Conservation (phyloP, 305 asterid genomes). For the Fraxinus ornus region DNA sequence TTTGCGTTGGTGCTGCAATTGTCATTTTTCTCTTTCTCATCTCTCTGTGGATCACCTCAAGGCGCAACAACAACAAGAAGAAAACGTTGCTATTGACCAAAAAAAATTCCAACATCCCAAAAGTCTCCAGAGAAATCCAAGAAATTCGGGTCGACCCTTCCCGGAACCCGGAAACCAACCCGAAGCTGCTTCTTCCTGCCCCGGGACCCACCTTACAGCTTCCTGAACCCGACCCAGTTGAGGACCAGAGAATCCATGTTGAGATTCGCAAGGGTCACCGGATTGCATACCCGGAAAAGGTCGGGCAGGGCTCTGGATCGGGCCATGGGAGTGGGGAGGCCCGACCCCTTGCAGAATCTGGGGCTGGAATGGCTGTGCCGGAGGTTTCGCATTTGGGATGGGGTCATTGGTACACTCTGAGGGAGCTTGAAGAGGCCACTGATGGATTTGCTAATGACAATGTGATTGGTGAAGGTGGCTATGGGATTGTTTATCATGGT, state of each 20-base stretch:
- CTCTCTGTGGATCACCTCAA: constrained; percentile 59
- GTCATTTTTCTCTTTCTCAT: constrained; percentile 53
- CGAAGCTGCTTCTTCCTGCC: constrained; percentile 32
- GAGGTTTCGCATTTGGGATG: constrained; percentile 65
- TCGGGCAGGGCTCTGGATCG: constrained; percentile 47
- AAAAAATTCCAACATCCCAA: constrained; percentile 53
- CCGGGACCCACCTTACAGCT: constrained; percentile 39
- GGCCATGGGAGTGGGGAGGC: constrained; percentile 78
- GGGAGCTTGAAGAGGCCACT: constrained; percentile 60
- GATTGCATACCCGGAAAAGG: constrained; percentile 46
- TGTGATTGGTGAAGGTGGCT: constrained; percentile 64
- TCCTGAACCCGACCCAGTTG: constrained; percentile 41
- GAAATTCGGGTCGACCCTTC: constrained; percentile 66
- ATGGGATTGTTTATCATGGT: constrained; percentile 57
- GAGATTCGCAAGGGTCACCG: constrained; percentile 57
- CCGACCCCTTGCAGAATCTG: constrained; percentile 44
- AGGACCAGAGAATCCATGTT: constrained; percentile 44
- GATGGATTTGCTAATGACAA: constrained; percentile 56
- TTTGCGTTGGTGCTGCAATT: constrained; percentile 58
- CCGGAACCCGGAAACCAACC: constrained; percentile 37
- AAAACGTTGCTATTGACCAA: constrained; percentile 17
- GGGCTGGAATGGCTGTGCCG: constrained; percentile 69
- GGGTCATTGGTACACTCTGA: constrained; percentile 62
- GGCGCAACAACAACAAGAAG: constrained; percentile 42
- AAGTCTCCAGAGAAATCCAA: constrained; percentile 67